Percentiles rank a stretch among this genome's conserved stretches.
Conservation (phyloP, 169 alveolate species). For the Perkinsus chesapeaki region DNA sequence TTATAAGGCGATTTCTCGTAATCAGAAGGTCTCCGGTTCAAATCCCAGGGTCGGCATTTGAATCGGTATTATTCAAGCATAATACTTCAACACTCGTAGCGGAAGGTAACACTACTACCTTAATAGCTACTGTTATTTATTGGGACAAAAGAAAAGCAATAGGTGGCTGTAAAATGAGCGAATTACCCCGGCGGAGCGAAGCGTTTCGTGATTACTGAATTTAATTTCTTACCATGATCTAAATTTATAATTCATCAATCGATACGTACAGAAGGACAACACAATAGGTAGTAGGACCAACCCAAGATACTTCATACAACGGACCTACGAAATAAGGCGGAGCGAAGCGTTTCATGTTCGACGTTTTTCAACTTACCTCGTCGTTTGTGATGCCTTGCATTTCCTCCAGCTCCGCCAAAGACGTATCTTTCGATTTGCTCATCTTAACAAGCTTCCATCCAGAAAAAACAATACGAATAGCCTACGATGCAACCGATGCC, state of each 20-base stretch:
- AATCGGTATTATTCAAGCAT: too few relatives aligned
- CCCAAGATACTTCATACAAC: neutral
- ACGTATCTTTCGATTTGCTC: neutral
- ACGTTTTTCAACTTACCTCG: neutral
- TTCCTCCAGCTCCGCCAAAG: neutral
- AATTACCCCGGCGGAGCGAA: too few relatives aligned
- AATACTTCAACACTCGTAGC: too few relatives aligned
- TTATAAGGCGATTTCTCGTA: too few relatives aligned
- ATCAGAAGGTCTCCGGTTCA: too few relatives aligned
- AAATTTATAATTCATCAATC: neutral
- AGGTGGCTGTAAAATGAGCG: too few relatives aligned
- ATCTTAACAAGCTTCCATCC: neutral
- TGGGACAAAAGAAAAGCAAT: too few relatives aligned
- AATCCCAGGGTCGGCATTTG: too few relatives aligned
- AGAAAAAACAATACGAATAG: neutral
- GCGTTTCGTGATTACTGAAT: too few relatives aligned
- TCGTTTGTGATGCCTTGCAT: neutral
- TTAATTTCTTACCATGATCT: neutral
- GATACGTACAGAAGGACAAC: neutral
- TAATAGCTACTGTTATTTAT: too few relatives aligned
- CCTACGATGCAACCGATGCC: too few relatives aligned
- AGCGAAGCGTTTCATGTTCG: neutral
- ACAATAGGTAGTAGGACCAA: neutral
- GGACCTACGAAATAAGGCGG: neutral
- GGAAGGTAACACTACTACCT: too few relatives aligned